phyloP scores from a whole-genome alignment of 352 stramenopile species.

The Halophytophthora polymorphica region DNA sequence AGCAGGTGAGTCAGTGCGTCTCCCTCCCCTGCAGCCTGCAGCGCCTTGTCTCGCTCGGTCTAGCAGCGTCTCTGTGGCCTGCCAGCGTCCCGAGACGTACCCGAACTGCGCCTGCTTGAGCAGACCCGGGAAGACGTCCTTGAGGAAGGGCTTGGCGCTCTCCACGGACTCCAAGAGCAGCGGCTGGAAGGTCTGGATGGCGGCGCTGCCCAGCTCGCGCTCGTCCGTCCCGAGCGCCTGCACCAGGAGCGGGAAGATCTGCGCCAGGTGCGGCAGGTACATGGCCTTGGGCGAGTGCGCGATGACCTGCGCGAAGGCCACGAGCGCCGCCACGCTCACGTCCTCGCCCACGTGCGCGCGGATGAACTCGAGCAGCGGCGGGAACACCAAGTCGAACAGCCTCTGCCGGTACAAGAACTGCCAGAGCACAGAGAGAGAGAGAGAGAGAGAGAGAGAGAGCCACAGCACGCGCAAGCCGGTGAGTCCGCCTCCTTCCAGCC shows the following conservation, averaged over 20 bases:
- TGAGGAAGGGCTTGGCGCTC: conserved; percentile 79
- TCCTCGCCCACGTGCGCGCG: conserved; percentile 30
- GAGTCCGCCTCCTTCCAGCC: not conserved
- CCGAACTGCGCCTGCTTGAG: conserved; percentile 80
- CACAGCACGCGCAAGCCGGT: not conserved
- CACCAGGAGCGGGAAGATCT: conserved; percentile 84
- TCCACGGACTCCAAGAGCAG: conserved; percentile 77
- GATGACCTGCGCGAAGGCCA: conserved; percentile 78
- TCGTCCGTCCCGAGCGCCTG: conserved; percentile 78
- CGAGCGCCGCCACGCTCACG: conserved; percentile 60
- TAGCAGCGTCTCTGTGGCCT: not conserved
- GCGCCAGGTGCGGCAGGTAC: conserved; percentile 67
- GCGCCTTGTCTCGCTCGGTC: too few species aligned
- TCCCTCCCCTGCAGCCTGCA: too few species aligned
- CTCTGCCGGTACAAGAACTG: conserved; percentile 81
- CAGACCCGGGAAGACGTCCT: conserved; percentile 79
- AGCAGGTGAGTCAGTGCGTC: conserved; percentile 4
- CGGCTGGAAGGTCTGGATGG: conserved; percentile 74
- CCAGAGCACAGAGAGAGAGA: conserved; percentile 3
- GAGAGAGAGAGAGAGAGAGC: not conserved
- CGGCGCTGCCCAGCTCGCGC: conserved; percentile 67
- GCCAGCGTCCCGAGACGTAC: conserved; percentile 25
- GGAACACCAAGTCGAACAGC: conserved; percentile 78
- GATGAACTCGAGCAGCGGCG: conserved; percentile 64
- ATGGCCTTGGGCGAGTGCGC: conserved; percentile 78